Evolutionary conservation across 2,329 filamentous ascomycete species (phyloP).

Genomic region (Calonectria ilicicola): DNA sequence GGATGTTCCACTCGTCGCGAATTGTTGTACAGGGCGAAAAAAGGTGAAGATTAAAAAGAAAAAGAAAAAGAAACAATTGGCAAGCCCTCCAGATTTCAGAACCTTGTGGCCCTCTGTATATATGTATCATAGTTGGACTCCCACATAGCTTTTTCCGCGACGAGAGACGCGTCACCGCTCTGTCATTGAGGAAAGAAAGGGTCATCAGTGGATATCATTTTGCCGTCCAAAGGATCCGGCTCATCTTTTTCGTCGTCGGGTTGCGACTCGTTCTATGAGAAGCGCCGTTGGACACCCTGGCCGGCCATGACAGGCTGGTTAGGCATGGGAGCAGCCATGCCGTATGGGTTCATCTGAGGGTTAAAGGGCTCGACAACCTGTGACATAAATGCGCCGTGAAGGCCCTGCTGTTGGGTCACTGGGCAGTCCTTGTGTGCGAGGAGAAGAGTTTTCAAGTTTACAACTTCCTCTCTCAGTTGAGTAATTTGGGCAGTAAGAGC

Average conservation of each 20-base stretch:
- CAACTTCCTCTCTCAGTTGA: conserved; percentile 89
- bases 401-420: conserved; percentile 83
- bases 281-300: conserved; percentile 67
- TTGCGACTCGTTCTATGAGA: conserved; percentile 59
- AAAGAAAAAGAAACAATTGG: conserved; percentile 33
- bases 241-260: conserved; percentile 8
- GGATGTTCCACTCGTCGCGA: conserved; percentile 38
- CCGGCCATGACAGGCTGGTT: conserved; percentile 68
- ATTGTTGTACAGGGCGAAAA: conserved; percentile 46
- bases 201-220: conserved; percentile 27
- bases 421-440: conserved; percentile 97
- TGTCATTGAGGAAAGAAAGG: conserved; percentile 38
- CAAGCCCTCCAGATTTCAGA: conserved; percentile 27
- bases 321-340: conserved; percentile 65
- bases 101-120: conserved; percentile 33
- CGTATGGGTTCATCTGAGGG: conserved; percentile 69
- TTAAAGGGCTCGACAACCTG: conserved; percentile 67
- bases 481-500: conserved; percentile 85
- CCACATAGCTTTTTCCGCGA: background rate
- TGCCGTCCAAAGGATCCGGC: conserved; percentile 1
- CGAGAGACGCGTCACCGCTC: conserved; percentile 13
- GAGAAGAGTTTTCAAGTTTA: conserved; percentile 92
- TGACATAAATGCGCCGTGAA: conserved; percentile 70
- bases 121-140: conserved; percentile 34
- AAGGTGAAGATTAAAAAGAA: conserved; percentile 36